These are phyloP conservation scores for Metschnikowia bowlesiae DNA, from an alignment of 805 yeast species.

Conservation along the genomic window DNA sequence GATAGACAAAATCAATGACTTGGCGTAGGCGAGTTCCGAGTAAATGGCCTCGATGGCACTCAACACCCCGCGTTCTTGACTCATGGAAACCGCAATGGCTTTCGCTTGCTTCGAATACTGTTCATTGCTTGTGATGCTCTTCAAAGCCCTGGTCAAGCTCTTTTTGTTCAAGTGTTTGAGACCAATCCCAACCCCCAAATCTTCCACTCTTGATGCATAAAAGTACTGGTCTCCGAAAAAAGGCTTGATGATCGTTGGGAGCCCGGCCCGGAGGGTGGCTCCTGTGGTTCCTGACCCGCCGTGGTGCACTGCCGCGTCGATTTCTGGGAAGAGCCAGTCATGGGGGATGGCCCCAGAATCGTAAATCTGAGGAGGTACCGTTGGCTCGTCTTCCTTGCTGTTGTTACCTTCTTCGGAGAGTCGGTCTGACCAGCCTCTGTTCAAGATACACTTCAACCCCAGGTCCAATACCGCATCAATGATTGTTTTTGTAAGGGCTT, in stretches of 20 bases:
- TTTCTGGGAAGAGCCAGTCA: conserved; percentile 86
- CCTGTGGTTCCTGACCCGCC: conserved; percentile 98
- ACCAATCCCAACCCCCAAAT: conserved; percentile 77
- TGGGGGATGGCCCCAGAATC: conserved; percentile 78
- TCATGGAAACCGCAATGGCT: conserved; percentile 56
- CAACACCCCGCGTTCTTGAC: conserved; percentile 74
- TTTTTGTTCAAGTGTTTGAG: conserved; percentile 63
- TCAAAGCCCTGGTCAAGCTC: conserved; percentile 62
- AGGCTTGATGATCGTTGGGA: conserved; percentile 89
- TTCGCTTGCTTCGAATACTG: conserved; percentile 67
- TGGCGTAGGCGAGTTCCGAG: conserved; percentile 72
- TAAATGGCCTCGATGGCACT: conserved; percentile 77
- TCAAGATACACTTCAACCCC: conserved; percentile 80
- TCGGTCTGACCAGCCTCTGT: conserved; percentile 94
- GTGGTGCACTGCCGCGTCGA: conserved; percentile 95
- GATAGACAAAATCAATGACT: conserved; percentile 49
- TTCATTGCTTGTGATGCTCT: conserved; percentile 60
- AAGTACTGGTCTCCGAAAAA: conserved; percentile 96
- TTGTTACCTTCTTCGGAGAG: conserved; percentile 26
- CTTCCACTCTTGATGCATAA: conserved; percentile 83
- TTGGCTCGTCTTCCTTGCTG: conserved; percentile 30
- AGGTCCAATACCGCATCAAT: conserved; percentile 74
- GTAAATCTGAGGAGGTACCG: conserved; percentile 63
- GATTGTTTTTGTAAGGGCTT: conserved; percentile 70
- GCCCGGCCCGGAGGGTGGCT: conserved; percentile 78